Evolutionary conservation across 2,329 filamentous ascomycete genomes (phyloP).

Genomic region (Purpureocillium lavendulum): DNA sequence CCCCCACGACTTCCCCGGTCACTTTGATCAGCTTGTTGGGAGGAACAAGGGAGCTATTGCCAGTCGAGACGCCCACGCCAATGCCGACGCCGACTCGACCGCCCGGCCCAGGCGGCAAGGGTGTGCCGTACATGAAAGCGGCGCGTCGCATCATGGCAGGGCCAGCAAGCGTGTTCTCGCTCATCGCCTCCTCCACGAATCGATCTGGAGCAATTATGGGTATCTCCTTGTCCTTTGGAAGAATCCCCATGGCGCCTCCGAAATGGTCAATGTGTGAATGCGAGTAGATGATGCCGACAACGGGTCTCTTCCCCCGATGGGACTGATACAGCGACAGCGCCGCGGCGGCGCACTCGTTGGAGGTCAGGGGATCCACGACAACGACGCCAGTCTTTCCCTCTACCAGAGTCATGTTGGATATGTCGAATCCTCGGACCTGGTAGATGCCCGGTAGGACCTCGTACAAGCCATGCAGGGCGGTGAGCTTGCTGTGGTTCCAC

Average conservation of each 20-base stretch:
- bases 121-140: slow-evolving; percentile 29
- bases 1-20: slow-evolving; percentile 18
- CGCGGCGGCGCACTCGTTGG: slow-evolving; percentile 22
- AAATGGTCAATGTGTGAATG: slow-evolving; percentile 32
- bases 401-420: slow-evolving; percentile 29
- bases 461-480: slow-evolving; percentile 15
- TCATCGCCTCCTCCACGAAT: slow-evolving; percentile 26
- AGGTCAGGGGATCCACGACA: slow-evolving; percentile 29
- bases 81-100: slow-evolving; percentile 29
- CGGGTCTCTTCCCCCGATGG: slow-evolving; percentile 12
- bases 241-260: slow-evolving; percentile 16
- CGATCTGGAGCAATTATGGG: slow-evolving; percentile 25
- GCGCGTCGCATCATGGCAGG: slow-evolving; percentile 27
- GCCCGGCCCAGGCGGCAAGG: slow-evolving; percentile 15
- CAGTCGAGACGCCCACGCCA: slow-evolving; percentile 22
- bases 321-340: slow-evolving; percentile 23
- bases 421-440: slow-evolving; percentile 29
- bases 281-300: slow-evolving; percentile 28
- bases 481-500: slow-evolving; percentile 5
- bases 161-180: slow-evolving; percentile 29
- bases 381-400: slow-evolving; percentile 22
- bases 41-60: slow-evolving; percentile 22
- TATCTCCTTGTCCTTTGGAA: slow-evolving; percentile 5
- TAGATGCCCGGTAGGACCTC: slow-evolving; percentile 25
- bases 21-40: slow-evolving; percentile 21